Evolutionary conservation across 352 stramenopile genomes (phyloP), one percentile per base, ranked within the genome.

Genomic region (Thalassiosira sp.): DNA sequence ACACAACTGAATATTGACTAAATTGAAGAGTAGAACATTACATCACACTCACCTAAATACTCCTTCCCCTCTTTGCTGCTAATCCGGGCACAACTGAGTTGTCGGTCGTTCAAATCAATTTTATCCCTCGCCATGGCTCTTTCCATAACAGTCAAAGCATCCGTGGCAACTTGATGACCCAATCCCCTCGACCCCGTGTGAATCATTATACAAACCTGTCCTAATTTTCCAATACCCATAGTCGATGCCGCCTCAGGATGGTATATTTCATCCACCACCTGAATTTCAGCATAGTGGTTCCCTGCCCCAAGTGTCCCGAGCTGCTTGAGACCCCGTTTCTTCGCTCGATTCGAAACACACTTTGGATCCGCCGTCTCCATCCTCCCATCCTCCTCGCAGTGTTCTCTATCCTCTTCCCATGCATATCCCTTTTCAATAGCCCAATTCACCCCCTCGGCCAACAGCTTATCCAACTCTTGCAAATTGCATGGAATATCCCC

Each of bases 281-380:
- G 93, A 52, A 95, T 93, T 71, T 96, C 92, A 25, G 84, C 87
- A 66, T 96, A 96, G 78, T 96, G 93, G 79, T 96, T 96, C 0
- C 93, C 93, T 1, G 86, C 90, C 10, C 93, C 93, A 18, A 96
- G 79, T 5, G 93, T 96, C 13, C 92, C 93, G 35, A 96, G 60
- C 79, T 96, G 93, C 15, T 91, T 91, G 24, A 95, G 57, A 0
- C 91, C 91, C 31, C 92, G 72, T 67, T 94, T 92, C 66, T 95
- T 95, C 1, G 91, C 91, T 61, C 89, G 82, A 45, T 61, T 80
- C 16, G 68, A 84, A 22, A 93, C 90, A 63, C 91, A 94, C 5
- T 66, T 77, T 15, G 89, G 87, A 63, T 96, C 90, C 11, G 92
- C 92, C 42, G 86, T 80, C 5, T 94, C 75, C 91, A 96, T 95